Conservation (phyloP, 139 green algal species). For the Chlorella vulgaris region DNA sequence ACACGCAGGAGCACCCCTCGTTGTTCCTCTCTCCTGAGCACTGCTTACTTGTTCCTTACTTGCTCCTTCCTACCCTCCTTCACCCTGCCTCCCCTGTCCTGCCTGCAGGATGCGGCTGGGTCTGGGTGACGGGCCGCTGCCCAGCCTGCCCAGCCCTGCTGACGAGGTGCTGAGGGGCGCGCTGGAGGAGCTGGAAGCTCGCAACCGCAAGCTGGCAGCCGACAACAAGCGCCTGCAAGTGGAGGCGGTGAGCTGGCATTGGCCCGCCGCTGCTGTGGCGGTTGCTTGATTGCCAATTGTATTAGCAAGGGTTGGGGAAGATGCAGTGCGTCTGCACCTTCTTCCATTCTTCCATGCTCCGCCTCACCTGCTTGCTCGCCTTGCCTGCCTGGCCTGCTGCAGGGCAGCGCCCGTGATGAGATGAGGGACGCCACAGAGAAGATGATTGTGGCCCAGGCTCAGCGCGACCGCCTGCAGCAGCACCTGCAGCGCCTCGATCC, state of each 20-base stretch:
- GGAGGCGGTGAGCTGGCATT: constrained; percentile 61
- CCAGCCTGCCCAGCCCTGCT: not conserved
- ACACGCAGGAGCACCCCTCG: too few species aligned
- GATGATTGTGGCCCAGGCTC: constrained; percentile 41
- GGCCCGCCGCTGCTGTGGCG: not conserved
- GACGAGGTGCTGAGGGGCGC: constrained; percentile 40
- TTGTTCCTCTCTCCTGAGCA: too few species aligned
- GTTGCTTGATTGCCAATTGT: not conserved
- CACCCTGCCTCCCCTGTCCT: not conserved
- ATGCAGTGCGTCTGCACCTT: too few species aligned
- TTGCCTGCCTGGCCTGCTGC: too few species aligned
- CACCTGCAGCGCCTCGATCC: constrained; percentile 20
- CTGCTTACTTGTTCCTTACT: too few species aligned
- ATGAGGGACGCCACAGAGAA: constrained; percentile 28
- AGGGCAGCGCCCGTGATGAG: constrained; percentile 34
- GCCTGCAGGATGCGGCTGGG: constrained; percentile 6
- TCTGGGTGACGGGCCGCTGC: not conserved
- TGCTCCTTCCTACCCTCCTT: not conserved
- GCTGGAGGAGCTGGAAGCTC: constrained; percentile 61
- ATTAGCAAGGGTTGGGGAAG: not conserved
- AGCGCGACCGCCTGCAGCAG: constrained; percentile 44
- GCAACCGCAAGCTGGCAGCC: constrained; percentile 57
- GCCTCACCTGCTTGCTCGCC: too few species aligned
- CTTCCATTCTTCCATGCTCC: too few species aligned
- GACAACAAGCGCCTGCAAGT: constrained; percentile 66